A percentile compares a stretch with the other conserved stretches of the same genome.
These are phyloP conservation scores for Capsicum rhomboideum DNA, from an alignment of 257 asterid genomes.

Conservation along the genomic window DNA sequence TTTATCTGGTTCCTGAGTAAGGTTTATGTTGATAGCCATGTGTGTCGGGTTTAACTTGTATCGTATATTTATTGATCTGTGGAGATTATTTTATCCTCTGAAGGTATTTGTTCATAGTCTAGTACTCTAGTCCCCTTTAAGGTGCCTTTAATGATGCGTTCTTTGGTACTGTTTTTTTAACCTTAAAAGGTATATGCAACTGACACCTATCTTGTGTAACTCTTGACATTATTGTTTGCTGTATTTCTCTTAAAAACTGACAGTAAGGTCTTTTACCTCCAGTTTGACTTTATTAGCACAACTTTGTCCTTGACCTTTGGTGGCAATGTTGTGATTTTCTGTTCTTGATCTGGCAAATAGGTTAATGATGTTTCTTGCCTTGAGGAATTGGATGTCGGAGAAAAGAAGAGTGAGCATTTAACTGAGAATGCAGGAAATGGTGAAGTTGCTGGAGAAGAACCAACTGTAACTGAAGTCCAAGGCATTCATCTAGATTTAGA, in stretches of 20 bases:
- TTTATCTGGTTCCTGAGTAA: neutral
- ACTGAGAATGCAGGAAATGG: slow-evolving; percentile 5
- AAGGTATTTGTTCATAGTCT: neutral
- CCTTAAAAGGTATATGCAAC: neutral
- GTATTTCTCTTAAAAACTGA: neutral
- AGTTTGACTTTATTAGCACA: neutral
- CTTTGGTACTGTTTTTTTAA: neutral
- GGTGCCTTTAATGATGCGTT: neutral
- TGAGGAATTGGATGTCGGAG: slow-evolving; percentile 25
- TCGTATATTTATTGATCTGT: neutral
- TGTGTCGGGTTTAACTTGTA: neutral
- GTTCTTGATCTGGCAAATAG: slow-evolving; percentile 25
- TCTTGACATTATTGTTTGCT: neutral
- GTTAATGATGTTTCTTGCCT: slow-evolving; percentile 54
- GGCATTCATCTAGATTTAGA: neutral
- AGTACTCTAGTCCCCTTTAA: neutral
- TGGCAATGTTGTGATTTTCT: neutral
- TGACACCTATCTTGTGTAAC: neutral
- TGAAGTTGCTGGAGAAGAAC: slow-evolving; percentile 4
- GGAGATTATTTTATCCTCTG: neutral
- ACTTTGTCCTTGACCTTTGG: neutral
- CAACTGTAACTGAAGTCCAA: neutral
- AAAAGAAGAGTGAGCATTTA: slow-evolving; percentile 25
- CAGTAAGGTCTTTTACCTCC: neutral
- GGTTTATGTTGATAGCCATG: neutral